Evolutionary conservation across 306 rosid species (phyloP).

Genomic region (Hippophae rhamnoides): DNA sequence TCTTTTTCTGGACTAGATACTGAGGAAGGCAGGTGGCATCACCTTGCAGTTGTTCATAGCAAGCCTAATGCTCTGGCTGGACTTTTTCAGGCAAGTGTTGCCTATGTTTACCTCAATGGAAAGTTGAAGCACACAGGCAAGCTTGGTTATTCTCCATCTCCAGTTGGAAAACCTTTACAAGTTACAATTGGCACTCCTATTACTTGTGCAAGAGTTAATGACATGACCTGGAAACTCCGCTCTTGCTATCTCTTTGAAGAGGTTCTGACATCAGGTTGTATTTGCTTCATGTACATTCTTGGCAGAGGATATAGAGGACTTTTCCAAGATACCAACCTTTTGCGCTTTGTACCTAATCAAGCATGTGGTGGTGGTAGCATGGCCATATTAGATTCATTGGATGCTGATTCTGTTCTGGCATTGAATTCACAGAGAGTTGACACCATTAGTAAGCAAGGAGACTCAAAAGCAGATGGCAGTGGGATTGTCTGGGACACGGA

Average conservation of each 20-base stretch:
- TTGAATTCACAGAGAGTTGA: constrained; percentile 71
- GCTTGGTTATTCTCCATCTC: constrained; percentile 94
- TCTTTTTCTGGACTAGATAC: constrained; percentile 89
- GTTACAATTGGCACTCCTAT: constrained; percentile 80
- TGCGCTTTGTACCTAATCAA: constrained; percentile 89
- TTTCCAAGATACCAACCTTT: constrained; percentile 92
- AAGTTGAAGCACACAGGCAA: constrained; percentile 92
- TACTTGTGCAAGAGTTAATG: constrained; percentile 68
- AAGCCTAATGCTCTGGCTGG: constrained; percentile 99
- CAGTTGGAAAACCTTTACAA: constrained; percentile 84
- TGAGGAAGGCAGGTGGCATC: constrained; percentile 99
- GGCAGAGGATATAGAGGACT: constrained; percentile 99
- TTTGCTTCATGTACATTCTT: constrained; percentile 91
- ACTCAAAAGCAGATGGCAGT: constrained; percentile 85
- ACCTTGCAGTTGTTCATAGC: constrained; percentile 93
- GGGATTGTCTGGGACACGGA: constrained; percentile 99
- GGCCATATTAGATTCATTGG: constrained; percentile 96
- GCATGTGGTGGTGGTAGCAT: constrained; percentile 99
- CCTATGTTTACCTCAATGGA: constrained; percentile 90
- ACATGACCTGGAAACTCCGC: constrained; percentile 81
- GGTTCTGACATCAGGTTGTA: constrained; percentile 82
- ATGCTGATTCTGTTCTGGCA: constrained; percentile 60
- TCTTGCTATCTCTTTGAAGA: constrained; percentile 98
- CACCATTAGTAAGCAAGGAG: constrained; percentile 52
- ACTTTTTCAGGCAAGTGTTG: constrained; percentile 95